Evolutionary conservation across 768 basidiomycete genomes (phyloP).

Genomic region (Calocera viscosa): DNA sequence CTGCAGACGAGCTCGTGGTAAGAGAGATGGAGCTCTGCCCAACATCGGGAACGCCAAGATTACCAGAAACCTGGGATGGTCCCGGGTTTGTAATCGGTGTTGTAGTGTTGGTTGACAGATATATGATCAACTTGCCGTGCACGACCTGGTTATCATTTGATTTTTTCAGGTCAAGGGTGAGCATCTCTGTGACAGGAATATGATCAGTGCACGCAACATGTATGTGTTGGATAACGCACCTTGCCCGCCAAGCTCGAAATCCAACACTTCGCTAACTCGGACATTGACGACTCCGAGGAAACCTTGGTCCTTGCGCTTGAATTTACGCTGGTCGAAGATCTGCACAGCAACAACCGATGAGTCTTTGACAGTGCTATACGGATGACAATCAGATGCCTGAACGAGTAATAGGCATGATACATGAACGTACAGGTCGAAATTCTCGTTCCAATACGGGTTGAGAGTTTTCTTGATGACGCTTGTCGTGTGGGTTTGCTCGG

Average conservation of each 20-base stretch:
- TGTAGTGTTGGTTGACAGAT: conserved; percentile 81
- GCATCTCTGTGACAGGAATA: conserved; percentile 58
- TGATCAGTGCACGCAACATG: not conserved
- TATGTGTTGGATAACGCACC: conserved; percentile 40
- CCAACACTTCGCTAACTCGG: conserved; percentile 76
- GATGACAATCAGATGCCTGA: conserved; percentile 9
- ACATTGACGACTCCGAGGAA: conserved; percentile 97
- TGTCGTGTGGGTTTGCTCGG: conserved; percentile 93
- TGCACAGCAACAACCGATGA: conserved; percentile 96
- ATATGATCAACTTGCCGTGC: conserved; percentile 93
- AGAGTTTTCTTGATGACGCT: conserved; percentile 93
- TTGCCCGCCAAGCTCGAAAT: conserved; percentile 84
- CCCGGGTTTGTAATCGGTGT: conserved; percentile 77
- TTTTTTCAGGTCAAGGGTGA: conserved; percentile 92
- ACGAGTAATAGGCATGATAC: too few relatives aligned
- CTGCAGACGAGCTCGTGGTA: not conserved
- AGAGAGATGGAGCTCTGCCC: not conserved
- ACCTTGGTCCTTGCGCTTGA: conserved; percentile 95
- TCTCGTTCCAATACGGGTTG: conserved; percentile 96
- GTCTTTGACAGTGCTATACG: conserved; percentile 76
- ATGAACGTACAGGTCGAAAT: conserved; percentile 73
- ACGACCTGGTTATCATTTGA: conserved; percentile 98
- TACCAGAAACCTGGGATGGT: conserved; percentile 52
- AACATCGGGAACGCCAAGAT: not conserved
- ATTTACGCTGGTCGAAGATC: conserved; percentile 98